Base-by-base conservation (phyloP, 1,284 basidiomycete genomes). In the Vanrija humicola region DNA sequence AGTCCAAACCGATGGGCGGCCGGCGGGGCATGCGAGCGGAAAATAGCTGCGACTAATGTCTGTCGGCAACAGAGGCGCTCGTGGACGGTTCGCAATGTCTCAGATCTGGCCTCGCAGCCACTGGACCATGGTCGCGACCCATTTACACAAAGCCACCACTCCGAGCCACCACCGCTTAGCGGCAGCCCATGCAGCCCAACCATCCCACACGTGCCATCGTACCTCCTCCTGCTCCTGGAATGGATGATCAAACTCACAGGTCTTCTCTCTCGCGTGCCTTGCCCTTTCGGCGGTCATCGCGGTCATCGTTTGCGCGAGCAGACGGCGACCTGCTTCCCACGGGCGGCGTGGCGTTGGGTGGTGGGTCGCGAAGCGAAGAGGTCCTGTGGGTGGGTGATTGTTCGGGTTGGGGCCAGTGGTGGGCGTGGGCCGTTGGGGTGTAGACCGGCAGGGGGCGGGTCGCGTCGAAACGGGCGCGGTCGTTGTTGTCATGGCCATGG, bases 281-380 rank as follows among this genome's bases (percentile, higher is more conserved):
- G 26, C 58, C 58, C 52, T 60, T 60, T 18, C 55, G 42, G 19
- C 50, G 55, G 47, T 53, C 55, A 26, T 53, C 55, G 21, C 47
- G 55, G 38, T 57, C 55, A 14, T 57, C 55, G 21, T 3, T 38
- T 46, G n/a, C 49, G 48, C 7, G 52, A 26, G 15, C 46, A 14
- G 60, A 61, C 0, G 59, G 60, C 4, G 65, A 65, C 12, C 62
- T 46, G 45, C 63, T 65, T 19, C 45, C 54, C 10, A 59, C 66
- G 14, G 64, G 58, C 23, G 64, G 62, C 29, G 63, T 64, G 10
- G 64, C 61, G 43, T 63, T 57, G 34, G 59, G 65, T 10, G 60
- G 63, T 8, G 65, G 65, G 48, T 70, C 67, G 39, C 65, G 60
- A 8, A 68, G 57, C 25, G 64, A 64, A 15, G 68, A 68, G 5